Conservation (phyloP, 441 rosid species). For the Erodium chrysanthum region DNA sequence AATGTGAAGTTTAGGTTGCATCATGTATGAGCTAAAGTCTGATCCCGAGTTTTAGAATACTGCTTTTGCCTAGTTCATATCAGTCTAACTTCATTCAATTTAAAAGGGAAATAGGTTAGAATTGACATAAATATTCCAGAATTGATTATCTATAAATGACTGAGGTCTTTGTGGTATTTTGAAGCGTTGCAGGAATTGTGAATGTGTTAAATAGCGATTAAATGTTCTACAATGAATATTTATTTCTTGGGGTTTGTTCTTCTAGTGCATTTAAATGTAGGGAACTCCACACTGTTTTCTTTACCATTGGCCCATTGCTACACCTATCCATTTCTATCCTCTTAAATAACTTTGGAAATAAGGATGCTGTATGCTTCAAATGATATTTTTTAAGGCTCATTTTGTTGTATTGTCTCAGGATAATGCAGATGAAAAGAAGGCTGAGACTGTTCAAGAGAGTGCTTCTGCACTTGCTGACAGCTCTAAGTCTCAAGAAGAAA, state of each 20-base stretch:
- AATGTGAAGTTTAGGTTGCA: too few species aligned
- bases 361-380: not conserved
- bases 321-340: not conserved
- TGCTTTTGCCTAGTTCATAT: not conserved
- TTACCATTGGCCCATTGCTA: not conserved
- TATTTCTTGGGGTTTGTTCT: not conserved
- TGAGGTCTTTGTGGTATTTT: not conserved
- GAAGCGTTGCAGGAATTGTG: not conserved
- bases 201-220: not conserved
- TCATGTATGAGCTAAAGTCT: too few species aligned
- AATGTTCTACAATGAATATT: not conserved
- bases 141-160: not conserved
- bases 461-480: constrained; percentile 31
- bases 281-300: not conserved
- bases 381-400: constrained; percentile 12
- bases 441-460: constrained; percentile 28
- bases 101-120: not conserved
- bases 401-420: constrained; percentile 33
- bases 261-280: not conserved
- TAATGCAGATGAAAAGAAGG: constrained; percentile 24
- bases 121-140: not conserved
- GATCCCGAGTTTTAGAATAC: too few species aligned
- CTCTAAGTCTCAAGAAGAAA: constrained; percentile 41
- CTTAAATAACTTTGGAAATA: not conserved
- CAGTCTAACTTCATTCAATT: not conserved